Percentiles rank a stretch among this genome's conserved stretches.
phyloP scores from a whole-genome alignment of 352 stramenopile genomes.

The Blastocystis sp. region DNA sequence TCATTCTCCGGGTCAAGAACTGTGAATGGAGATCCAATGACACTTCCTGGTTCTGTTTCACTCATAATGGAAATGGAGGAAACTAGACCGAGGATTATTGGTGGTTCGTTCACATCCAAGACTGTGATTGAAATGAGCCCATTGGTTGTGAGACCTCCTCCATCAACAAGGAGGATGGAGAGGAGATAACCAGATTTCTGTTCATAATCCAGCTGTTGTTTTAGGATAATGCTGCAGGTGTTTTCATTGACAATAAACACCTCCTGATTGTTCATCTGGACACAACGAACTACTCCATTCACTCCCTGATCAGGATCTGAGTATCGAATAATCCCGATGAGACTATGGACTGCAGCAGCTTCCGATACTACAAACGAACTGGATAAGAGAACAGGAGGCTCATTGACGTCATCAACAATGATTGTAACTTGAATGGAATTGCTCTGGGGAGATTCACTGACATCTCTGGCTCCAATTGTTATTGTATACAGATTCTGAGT shows the following conservation, averaged over 20 bases:
- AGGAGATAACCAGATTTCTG: neutral
- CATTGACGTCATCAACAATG: constrained; percentile 24
- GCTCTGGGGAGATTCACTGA: neutral
- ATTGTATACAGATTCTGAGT: neutral
- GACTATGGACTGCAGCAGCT: neutral
- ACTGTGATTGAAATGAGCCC: neutral
- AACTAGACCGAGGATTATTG: neutral
- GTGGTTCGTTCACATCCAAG: constrained; percentile 41
- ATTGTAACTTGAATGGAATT: neutral
- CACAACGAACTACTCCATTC: neutral
- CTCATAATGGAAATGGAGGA: neutral
- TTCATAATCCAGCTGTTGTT: neutral
- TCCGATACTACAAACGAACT: neutral
- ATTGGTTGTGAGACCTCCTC: neutral
- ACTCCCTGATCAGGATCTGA: neutral
- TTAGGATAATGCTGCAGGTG: neutral
- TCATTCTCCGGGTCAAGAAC: constrained; percentile 7
- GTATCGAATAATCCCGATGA: neutral
- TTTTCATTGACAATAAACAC: neutral
- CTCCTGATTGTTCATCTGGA: neutral
- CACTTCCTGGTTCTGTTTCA: neutral
- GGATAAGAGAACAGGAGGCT: neutral
- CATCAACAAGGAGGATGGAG: neutral
- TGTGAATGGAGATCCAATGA: neutral
- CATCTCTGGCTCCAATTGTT: neutral